These are phyloP conservation scores for Raffaelea albimanens DNA, from an alignment of 2,329 filamentous ascomycete species.

Conservation along the genomic window DNA sequence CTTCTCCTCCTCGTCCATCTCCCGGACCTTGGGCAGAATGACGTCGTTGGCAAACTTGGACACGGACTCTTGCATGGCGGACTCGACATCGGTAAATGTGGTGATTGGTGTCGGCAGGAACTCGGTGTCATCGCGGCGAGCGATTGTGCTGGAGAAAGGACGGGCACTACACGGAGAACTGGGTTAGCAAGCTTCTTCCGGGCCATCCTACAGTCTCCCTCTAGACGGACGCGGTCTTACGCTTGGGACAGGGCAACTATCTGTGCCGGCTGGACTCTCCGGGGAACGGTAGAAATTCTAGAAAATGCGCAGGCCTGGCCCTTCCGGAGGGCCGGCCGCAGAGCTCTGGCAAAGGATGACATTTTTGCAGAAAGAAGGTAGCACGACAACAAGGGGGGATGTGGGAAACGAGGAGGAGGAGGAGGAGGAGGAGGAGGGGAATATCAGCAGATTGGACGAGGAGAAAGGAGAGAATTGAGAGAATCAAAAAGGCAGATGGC, in stretches of 20 bases:
- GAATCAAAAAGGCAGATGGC: neutral
- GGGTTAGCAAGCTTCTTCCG: neutral
- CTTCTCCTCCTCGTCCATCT: slow-evolving; percentile 93
- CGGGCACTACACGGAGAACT: slow-evolving; percentile 25
- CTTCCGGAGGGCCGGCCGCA: slow-evolving; percentile 42
- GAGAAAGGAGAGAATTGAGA: neutral
- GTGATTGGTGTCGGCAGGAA: slow-evolving; percentile 87
- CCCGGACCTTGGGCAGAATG: slow-evolving; percentile 81
- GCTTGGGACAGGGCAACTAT: slow-evolving; percentile 10
- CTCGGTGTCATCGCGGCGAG: slow-evolving; percentile 57
- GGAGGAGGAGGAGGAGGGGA: neutral
- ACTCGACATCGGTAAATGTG: slow-evolving; percentile 82
- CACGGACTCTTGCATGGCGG: slow-evolving; percentile 81
- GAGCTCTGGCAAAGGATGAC: slow-evolving; percentile 39
- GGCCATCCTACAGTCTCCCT: neutral
- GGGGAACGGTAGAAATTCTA: slow-evolving; percentile 4
- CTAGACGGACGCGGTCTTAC: too few relatives aligned
- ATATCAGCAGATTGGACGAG: neutral
- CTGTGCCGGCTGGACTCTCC: slow-evolving; percentile 5
- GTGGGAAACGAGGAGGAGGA: neutral
- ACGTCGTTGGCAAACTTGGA: slow-evolving; percentile 84
- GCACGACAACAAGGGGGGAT: neutral
- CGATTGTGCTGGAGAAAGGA: slow-evolving; percentile 50
- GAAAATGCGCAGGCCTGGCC: slow-evolving; percentile 21
- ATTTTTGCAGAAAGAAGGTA: slow-evolving; percentile 17